Base-by-base conservation (phyloP, 306 rosid species). In the Prunus mira region DNA sequence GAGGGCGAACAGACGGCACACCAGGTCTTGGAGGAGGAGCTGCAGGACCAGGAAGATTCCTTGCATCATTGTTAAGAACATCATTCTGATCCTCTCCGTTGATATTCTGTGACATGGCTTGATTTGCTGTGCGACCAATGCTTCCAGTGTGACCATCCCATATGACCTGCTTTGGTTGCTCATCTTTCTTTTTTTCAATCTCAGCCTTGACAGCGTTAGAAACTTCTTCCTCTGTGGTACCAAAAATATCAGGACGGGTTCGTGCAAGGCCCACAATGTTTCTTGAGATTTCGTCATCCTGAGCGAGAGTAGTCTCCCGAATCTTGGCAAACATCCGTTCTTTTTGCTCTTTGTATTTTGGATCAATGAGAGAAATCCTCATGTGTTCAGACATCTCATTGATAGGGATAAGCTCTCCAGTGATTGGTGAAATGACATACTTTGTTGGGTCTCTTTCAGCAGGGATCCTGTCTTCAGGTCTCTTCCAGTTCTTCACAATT, bases 101-200 rank as follows among this genome's bases (percentile, higher is more conserved):
- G 12, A 90, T 69, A 85, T 75, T 90, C 63, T 92, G 97, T 17
- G 97, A 90, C 96, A 94, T 85, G 68, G 98, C 97, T 76, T 92
- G 97, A 82, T 89, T 95, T 28, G 97, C 97, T 54, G 97, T 92
- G 14, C 96, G 97, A 62, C 96, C 96, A 76, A 95, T 95, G 82
- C 98, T 95, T 71, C 98, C 97, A 47, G 94, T 87, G 84, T 95
- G 98, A 76, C 98, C 98, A 81, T 95, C 98, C 98, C 97, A 95
- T 82, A 95, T 95, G 79, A 95, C 98, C 84, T 92, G 97, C 85
- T 95, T 90, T 50, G 98, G 96, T 75, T 95, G 97, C 82, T 92
- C 98, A 30, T 95, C 98, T 76, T 92, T 90, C 88, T 87, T 91
- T 87, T 91, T 94, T 83, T 92, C 98, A 81, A 90, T 95, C 83